These are phyloP conservation scores for Paxillus involutus DNA, from an alignment of 768 basidiomycete species.

Conservation along the genomic window DNA sequence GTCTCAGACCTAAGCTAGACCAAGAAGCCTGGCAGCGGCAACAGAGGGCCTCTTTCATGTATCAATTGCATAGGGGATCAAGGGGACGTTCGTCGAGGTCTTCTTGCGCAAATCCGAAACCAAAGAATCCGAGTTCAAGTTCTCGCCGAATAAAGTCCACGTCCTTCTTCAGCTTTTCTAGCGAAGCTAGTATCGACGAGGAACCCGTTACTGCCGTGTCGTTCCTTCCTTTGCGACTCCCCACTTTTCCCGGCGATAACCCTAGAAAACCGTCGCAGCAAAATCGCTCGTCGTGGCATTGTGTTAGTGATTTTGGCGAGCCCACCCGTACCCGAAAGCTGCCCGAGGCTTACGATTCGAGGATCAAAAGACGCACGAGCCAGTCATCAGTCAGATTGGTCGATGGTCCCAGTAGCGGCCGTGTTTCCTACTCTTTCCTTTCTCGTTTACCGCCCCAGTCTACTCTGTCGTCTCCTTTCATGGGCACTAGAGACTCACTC, in stretches of 20 bases:
- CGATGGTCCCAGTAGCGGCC: conserved; percentile 9
- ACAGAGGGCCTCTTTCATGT: conserved; percentile 3
- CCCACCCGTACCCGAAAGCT: neutral
- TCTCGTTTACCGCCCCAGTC: conserved; percentile 21
- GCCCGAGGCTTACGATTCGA: neutral
- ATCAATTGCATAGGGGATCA: conserved; percentile 8
- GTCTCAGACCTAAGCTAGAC: conserved; percentile 13
- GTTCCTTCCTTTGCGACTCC: neutral
- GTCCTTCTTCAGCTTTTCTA: conserved; percentile 3
- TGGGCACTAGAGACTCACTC: conserved; percentile 27
- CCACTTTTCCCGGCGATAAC: neutral
- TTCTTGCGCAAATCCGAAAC: neutral
- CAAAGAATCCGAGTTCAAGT: conserved; percentile 1
- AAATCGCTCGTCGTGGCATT: neutral
- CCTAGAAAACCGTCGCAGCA: conserved; percentile 1
- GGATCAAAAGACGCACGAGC: conserved; percentile 9
- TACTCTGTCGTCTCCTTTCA: conserved; percentile 19
- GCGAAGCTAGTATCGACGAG: conserved; percentile 3
- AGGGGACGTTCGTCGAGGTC: conserved; percentile 7
- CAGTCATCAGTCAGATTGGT: conserved; percentile 28
- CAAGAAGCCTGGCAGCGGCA: conserved; percentile 3
- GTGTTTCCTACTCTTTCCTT: conserved; percentile 23
- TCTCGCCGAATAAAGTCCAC: conserved; percentile 11
- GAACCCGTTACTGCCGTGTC: neutral
- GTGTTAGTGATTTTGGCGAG: conserved; percentile 10